Evolutionary conservation across 2,329 filamentous ascomycete genomes (phyloP), one percentile per base, ranked within the genome.

Genomic region (Penicillium sp.): DNA sequence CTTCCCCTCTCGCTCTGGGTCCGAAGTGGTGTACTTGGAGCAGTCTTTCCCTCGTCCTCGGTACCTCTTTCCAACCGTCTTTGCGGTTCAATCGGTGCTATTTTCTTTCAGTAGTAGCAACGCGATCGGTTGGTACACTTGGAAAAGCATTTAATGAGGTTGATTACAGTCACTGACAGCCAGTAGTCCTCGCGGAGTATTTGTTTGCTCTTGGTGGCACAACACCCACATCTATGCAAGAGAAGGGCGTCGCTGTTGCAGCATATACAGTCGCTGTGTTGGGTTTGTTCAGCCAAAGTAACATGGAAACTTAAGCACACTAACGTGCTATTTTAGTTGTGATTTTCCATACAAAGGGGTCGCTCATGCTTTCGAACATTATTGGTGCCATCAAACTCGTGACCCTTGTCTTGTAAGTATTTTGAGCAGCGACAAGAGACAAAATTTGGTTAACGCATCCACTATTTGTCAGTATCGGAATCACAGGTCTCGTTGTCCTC

Each of bases 21-120:
- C 82, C 0, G 85, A 90, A 63, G 86, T 87, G 0, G 86, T 87
- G 0, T 90, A 88, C 62, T 78, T 90, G 0, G 87, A 90, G 62
- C 87, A 90, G 65, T 84, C 85, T 0, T 90, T 82, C 60, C 86
- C 86, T 1, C 79, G 84, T 1, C 87, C 87, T 0, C 82, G 79
- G 53, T 87, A 85, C 66, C 80, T 90, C 58, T 84, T 90, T 48
- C 85, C 86, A 0, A 84, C 84, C 0, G 78, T 84, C 0, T 90
- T 87, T 66, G 87, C 87, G 0, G 81, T 88, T 3, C 84, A 87
- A 66, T 80, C 82, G 0, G 84, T 89, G 1, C 69, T 87, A 1
- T 73, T 90, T 3, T 88, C 86, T 0, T 90, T 89, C 61, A 84
- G 83, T 60, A 87, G 84, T 62, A 84, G 84, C 41, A 89, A 90